Base-by-base conservation (phyloP, 106 monocot genomes). In the Narthecium ossifragum region DNA sequence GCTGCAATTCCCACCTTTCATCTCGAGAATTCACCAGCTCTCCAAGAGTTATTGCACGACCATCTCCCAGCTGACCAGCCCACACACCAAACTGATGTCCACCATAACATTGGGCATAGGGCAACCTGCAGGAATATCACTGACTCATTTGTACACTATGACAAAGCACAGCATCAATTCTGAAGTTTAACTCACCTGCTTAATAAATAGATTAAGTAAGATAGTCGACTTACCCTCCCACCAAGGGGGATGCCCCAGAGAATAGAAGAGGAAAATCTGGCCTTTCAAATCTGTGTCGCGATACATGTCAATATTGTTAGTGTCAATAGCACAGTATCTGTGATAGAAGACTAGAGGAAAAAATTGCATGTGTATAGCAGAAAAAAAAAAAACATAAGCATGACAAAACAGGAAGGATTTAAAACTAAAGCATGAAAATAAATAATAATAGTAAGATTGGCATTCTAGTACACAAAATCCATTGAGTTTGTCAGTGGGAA, bases 61-160 rank as follows among this genome's bases (percentile, higher is more conserved):
- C 98, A 68, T 92, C 98, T 26, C 98, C 98, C 60, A 99, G 67
- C 67, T 99, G 98, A 65, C 98, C 98, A 74, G 98, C 98, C 98
- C 98, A 99, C 27, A 67, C 57, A 38, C 98, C 98, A 82, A 99
- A 99, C 64, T 99, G 98, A 59, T 99, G 98, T 38, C 98, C 98
- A 23, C 98, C 98, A 72, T 99, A 99, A 47, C 98, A 99, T 26
- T 99, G 98, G 18, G 98, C 81, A 75, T 99, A 99, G 9, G 96
- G 43, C 57, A 76, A 79, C 33, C 96, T 98, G 61, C 34, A 70
- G 9, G 54, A 48, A 30, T 11, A 58, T 34, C 6, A 25, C 10
- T 25, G 38, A 30, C 57, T 24, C 46, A 69, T 24, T 1, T 15
- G 5, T 38, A 26, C 11, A 45, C 7, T 27, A 33, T 31, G 13